Evolutionary conservation across 768 basidiomycete genomes (phyloP).

Genomic region (Coprinopsis cinerea): DNA sequence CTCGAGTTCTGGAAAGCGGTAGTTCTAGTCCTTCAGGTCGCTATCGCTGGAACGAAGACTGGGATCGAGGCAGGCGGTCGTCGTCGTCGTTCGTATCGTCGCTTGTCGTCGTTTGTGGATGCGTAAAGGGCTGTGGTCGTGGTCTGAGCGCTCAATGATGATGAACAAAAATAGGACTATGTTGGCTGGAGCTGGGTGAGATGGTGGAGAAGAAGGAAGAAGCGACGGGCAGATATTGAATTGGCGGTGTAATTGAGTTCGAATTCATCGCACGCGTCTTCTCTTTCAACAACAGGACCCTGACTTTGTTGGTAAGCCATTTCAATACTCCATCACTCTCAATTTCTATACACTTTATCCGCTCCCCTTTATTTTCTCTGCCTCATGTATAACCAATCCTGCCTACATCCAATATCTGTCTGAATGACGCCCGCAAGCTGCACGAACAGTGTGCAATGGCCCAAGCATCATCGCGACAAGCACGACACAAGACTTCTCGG

Average conservation of each 20-base stretch:
- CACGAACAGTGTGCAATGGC: background rate
- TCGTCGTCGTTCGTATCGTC: too few species aligned
- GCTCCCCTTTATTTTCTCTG: background rate
- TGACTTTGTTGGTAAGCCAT: slow-evolving; percentile 2
- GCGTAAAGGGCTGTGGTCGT: too few species aligned
- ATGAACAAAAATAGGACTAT: background rate
- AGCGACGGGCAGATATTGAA: background rate
- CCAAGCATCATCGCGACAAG: background rate
- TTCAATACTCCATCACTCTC: background rate
- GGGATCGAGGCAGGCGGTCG: background rate
- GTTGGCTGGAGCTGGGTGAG: too few species aligned
- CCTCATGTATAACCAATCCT: too few species aligned
- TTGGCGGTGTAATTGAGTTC: background rate
- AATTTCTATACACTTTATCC: background rate
- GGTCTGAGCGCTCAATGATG: background rate
- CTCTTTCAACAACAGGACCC: background rate
- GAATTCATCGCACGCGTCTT: background rate
- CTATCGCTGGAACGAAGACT: background rate
- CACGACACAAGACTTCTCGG: background rate
- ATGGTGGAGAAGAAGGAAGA: background rate
- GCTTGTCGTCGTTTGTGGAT: too few species aligned
- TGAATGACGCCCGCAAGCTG: too few species aligned
- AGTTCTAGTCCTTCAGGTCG: background rate
- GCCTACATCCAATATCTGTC: too few species aligned
- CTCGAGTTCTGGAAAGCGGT: background rate